A percentile compares a stretch with the other conserved stretches of the same genome.
phyloP scores from a whole-genome alignment of 73 alveolate species.

The Paramecium biaurelia region DNA sequence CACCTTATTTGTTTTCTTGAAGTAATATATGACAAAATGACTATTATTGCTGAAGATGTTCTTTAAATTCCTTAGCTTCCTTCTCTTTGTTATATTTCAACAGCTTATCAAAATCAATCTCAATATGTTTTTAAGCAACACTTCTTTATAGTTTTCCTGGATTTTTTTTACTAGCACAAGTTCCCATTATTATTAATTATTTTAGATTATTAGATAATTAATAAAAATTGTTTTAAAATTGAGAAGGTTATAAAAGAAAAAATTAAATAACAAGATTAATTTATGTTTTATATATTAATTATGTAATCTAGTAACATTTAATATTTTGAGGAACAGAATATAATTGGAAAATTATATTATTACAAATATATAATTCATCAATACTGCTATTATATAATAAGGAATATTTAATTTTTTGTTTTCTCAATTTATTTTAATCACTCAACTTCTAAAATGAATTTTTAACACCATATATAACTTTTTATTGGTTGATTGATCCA shows the following conservation, averaged over 20 bases:
- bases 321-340: neutral
- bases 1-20: neutral
- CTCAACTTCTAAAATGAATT: neutral
- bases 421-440: neutral
- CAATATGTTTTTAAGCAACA: neutral
- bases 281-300: neutral
- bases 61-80: neutral
- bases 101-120: neutral
- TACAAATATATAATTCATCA: neutral
- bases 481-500: neutral
- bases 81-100: neutral
- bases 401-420: neutral
- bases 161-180: neutral
- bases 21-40: neutral
- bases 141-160: neutral
- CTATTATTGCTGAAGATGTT: neutral
- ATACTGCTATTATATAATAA: neutral
- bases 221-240: neutral
- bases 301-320: neutral
- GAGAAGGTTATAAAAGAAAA: neutral
- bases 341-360: neutral
- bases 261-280: neutral
- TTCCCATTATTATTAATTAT: neutral
- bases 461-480: neutral
- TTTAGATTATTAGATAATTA: neutral